These are phyloP conservation scores for Malus hybrid DNA, from an alignment of 331 rosid species.

Conservation along the genomic window DNA sequence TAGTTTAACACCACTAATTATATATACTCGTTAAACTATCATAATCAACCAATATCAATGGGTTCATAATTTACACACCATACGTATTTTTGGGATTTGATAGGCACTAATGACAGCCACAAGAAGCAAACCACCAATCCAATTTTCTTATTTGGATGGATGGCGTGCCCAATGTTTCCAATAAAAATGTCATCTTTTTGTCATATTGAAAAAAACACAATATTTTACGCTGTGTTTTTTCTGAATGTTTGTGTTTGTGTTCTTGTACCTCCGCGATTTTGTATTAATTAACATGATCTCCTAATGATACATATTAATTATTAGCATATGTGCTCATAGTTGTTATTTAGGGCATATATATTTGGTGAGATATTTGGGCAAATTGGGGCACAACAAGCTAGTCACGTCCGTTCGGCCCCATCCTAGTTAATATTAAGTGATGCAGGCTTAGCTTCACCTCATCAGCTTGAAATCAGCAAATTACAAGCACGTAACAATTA, in stretches of 20 bases:
- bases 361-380: not conserved
- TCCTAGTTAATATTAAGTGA: not conserved
- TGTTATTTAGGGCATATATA: not conserved
- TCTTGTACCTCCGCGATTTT: not conserved
- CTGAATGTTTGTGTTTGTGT: not conserved
- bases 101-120: slow-evolving; percentile 9
- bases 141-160: not conserved
- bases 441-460: not conserved
- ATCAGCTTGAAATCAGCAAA: not conserved
- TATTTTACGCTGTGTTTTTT: too few relatives aligned
- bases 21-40: not conserved
- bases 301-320: not conserved
- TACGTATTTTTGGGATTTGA: not conserved
- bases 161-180: not conserved
- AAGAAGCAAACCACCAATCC: not conserved
- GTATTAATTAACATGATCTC: not conserved
- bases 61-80: not conserved
- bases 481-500: too few relatives aligned
- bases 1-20: not conserved
- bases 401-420: not conserved
- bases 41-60: not conserved
- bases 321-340: not conserved
- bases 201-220: not conserved
- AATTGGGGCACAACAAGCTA: not conserved
- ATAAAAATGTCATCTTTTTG: not conserved